These are phyloP conservation scores for Penicillium macrosclerotiorum DNA, from an alignment of 495 filamentous ascomycete genomes.

Conservation along the genomic window DNA sequence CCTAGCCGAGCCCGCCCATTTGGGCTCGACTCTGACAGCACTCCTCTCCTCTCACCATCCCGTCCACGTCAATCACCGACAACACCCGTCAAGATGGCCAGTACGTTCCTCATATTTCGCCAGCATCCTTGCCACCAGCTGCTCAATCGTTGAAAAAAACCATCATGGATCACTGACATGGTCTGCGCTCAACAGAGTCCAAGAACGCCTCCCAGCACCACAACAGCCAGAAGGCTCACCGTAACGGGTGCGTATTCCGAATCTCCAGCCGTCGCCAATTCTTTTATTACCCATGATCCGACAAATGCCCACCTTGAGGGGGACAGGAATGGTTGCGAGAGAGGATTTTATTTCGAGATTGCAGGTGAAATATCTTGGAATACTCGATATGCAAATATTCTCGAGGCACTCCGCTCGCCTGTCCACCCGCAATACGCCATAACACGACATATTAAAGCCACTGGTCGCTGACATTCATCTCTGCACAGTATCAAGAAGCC, in stretches of 20 bases:
- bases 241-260: slow-evolving; percentile 76
- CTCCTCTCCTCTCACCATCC: slow-evolving; percentile 28
- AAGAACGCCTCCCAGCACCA: slow-evolving; percentile 99
- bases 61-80: slow-evolving; percentile 39
- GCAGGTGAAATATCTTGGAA: slow-evolving; percentile 5
- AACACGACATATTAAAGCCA: slow-evolving; percentile 6
- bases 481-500: slow-evolving; percentile 95
- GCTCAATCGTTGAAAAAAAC: slow-evolving; percentile 6
- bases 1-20: slow-evolving; percentile 37
- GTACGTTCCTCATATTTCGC: slow-evolving; percentile 33
- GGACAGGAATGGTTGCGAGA: neutral
- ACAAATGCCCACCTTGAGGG: neutral
- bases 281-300: neutral
- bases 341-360: slow-evolving; percentile 2
- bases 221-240: slow-evolving; percentile 92
- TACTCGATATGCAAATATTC: neutral
- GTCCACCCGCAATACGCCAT: neutral
- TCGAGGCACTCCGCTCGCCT: slow-evolving; percentile 2
- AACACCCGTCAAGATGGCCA: slow-evolving; percentile 53
- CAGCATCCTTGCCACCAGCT: slow-evolving; percentile 2
- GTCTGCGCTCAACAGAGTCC: slow-evolving; percentile 63
- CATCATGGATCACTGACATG: slow-evolving; percentile 29
- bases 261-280: slow-evolving; percentile 7
- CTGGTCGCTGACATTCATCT: slow-evolving; percentile 31
- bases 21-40: slow-evolving; percentile 23